Evolutionary conservation across 345 rosid genomes (phyloP), one percentile per base, ranked within the genome.

Genomic region (Populus alba): DNA sequence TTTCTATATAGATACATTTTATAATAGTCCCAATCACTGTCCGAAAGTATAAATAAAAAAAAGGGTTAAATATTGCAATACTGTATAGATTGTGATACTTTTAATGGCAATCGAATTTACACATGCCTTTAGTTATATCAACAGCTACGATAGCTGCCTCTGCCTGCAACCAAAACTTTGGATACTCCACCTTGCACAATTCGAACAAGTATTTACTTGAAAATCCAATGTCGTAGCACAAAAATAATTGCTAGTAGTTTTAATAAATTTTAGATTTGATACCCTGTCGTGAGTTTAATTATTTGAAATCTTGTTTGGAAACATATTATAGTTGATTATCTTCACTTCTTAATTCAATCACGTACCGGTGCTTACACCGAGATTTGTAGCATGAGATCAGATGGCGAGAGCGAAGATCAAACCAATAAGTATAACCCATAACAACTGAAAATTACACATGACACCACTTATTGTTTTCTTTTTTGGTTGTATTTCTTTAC

Each of bases 351-450:
- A 20, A 53, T 53, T 53, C 18, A 53, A 53, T 20, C 3, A 53
- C 23, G 23, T 53, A 20, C 59, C 59, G 59, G 83, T 80, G 66
- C 57, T 53, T 9, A 80, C 86, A 3, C 86, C 84, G 3, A 84
- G 84, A 57, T 84, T 84, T 10, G 87, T 84, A 22, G 87, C 87
- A 0, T 81, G 75, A 3, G 87, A 78, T 39, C 81, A 82, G 59
- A 84, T 84, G 11, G 81, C 75, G 39, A 84, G 84, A 13, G 87
- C 84, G 66, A 75, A 78, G 35, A 78, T 37, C 77, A 76, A 37
- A 16, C 82, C 84, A 5, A 81, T 35, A 9, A 81, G 68, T 23
- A 77, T 68, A 43, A 84, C 77, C 86, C 86, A 81, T 37, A 84
- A 77, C 11, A 82, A 71, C 85, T 82, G 59, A 53, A 20, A 20